phyloP scores from a whole-genome alignment of 352 stramenopile species.

The Phytophthora idaei region DNA sequence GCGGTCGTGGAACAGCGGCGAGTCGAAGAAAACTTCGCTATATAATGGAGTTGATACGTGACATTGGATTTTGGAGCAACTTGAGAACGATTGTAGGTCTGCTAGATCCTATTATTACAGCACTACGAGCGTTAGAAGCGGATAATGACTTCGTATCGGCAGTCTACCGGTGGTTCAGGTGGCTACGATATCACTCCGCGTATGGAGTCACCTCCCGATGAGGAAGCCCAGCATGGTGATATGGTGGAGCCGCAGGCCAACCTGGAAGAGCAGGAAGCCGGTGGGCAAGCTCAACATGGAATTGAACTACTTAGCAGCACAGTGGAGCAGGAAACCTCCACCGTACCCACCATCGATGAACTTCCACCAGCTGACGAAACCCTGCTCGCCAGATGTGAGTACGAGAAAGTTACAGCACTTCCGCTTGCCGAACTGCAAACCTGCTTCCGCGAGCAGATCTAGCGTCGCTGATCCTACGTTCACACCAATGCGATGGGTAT shows the following conservation, averaged over 20 bases:
- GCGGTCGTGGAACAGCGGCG: background rate
- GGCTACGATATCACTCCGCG: background rate
- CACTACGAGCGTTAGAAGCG: background rate
- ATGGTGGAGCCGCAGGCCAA: background rate
- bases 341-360: background rate
- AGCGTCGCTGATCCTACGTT: conserved; percentile 13
- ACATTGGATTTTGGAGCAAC: conserved; percentile 1
- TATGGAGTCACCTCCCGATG: background rate
- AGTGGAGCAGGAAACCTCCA: background rate
- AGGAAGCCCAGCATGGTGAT: background rate
- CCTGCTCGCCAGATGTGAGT: background rate
- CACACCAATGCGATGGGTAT: conserved; percentile 20
- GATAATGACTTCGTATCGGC: background rate
- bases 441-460: conserved; percentile 8
- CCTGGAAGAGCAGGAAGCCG: background rate
- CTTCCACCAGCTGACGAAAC: too few relatives aligned
- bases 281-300: background rate
- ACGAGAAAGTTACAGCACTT: conserved; percentile 1
- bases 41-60: background rate
- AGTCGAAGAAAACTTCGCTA: background rate
- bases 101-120: background rate
- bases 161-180: background rate
- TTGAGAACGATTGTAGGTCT: background rate
- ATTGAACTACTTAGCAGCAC: background rate
- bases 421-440: conserved; percentile 4